Conservation (phyloP, 345 rosid genomes). For the Linum tenue region DNA sequence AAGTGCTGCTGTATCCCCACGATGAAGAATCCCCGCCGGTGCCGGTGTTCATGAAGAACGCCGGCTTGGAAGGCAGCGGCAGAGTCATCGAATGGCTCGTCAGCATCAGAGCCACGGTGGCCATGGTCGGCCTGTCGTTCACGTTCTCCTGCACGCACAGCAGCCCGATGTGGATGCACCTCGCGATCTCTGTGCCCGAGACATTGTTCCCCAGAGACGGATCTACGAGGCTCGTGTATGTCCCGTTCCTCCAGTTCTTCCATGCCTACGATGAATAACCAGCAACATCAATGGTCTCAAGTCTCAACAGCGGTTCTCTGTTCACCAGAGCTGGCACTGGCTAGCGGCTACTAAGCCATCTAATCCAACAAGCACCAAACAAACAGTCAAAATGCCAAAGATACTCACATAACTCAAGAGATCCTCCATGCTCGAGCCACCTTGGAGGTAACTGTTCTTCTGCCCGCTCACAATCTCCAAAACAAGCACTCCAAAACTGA, state of each 20-base stretch:
- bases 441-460: constrained; percentile 6
- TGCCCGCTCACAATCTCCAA: constrained; percentile 23
- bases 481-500: constrained; percentile 22
- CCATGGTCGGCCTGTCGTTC: constrained; percentile 6
- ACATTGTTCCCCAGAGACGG: not conserved
- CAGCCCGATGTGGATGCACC: constrained; percentile 7
- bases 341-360: no score
- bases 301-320: no score
- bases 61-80: not conserved
- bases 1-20: not conserved
- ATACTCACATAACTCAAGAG: constrained; percentile 8
- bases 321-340: no score
- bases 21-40: not conserved
- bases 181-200: not conserved
- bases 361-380: no score
- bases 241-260: not conserved
- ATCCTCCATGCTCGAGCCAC: constrained; percentile 5
- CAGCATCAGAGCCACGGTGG: not conserved
- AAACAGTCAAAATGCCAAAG: not conserved
- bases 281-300: not conserved
- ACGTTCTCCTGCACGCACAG: constrained; percentile 6
- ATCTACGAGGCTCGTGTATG: not conserved
- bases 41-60: not conserved
- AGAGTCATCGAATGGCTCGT: not conserved
- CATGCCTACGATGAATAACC: not conserved